phyloP scores from a whole-genome alignment of 2,329 filamentous ascomycete species.

The Hypoxylon sp. region DNA sequence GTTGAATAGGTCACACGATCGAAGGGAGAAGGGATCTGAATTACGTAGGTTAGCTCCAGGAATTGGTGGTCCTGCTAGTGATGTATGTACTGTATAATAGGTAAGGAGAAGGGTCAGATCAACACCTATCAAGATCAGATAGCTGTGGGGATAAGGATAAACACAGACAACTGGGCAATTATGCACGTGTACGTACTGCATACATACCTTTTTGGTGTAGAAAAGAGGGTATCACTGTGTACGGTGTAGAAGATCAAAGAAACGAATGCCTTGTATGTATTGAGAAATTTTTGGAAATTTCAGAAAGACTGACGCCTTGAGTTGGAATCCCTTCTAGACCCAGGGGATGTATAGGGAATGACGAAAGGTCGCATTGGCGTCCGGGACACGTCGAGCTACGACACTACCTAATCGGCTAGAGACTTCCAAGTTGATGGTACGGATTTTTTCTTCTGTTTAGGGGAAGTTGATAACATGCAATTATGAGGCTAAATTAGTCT shows the following conservation, averaged over 20 bases:
- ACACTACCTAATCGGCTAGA: slow-evolving; percentile 22
- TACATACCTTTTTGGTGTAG: slow-evolving; percentile 2
- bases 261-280: slow-evolving; percentile 32
- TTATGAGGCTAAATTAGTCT: slow-evolving; percentile 1
- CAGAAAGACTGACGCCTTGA: slow-evolving; percentile 26
- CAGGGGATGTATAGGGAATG: slow-evolving; percentile 30
- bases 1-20: slow-evolving; percentile 28
- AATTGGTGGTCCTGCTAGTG: slow-evolving; percentile 14
- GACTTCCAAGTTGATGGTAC: slow-evolving; percentile 12
- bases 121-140: slow-evolving; percentile 32
- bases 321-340: slow-evolving; percentile 33
- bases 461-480: slow-evolving; percentile 14
- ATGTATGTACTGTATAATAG: slow-evolving; percentile 17
- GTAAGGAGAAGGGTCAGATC: slow-evolving; percentile 22
- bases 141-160: slow-evolving; percentile 22
- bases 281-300: slow-evolving; percentile 26
- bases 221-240: slow-evolving; percentile 33
- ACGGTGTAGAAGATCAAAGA: slow-evolving; percentile 27
- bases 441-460: slow-evolving; percentile 21
- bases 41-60: slow-evolving; percentile 33
- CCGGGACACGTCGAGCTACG: slow-evolving; percentile 29
- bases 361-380: slow-evolving; percentile 40
- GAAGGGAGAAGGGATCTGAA: slow-evolving; percentile 31
- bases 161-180: slow-evolving; percentile 3
- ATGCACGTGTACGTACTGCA: slow-evolving; percentile 20